phyloP scores from a whole-genome alignment of 2,329 filamentous ascomycete genomes.

The Xylaria hypoxylon region DNA sequence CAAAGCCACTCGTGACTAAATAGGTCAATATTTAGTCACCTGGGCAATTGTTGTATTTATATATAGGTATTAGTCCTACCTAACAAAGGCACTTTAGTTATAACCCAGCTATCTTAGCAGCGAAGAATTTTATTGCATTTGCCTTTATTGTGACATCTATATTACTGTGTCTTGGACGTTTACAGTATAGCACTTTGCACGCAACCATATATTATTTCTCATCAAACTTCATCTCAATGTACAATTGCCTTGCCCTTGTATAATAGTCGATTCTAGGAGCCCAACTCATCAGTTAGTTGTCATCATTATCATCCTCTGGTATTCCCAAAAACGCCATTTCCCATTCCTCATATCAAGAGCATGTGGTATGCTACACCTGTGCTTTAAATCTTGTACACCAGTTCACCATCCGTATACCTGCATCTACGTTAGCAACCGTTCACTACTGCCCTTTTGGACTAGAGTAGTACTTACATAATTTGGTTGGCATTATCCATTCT shows the following conservation, averaged over 20 bases:
- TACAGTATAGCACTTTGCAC: background rate
- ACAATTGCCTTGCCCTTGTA: constrained; percentile 8
- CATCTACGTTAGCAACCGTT: constrained; percentile 38
- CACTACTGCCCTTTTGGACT: background rate
- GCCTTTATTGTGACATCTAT: too few relatives aligned
- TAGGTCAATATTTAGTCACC: too few relatives aligned
- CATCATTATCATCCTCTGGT: constrained; percentile 20
- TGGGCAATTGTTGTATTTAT: too few relatives aligned
- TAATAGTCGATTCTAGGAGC: constrained; percentile 2
- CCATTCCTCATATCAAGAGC: constrained; percentile 26
- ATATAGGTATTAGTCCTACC: too few relatives aligned
- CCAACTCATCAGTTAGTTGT: constrained; percentile 11
- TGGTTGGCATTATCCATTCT: constrained; percentile 86
- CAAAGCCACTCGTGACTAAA: too few relatives aligned
- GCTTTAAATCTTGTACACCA: constrained; percentile 51
- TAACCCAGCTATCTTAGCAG: too few relatives aligned
- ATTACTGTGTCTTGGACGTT: background rate
- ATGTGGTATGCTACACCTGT: constrained; percentile 17
- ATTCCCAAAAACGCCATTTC: constrained; percentile 33
- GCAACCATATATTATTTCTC: background rate
- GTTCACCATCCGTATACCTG: constrained; percentile 52
- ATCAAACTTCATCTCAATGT: constrained; percentile 11
- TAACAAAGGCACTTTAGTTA: too few relatives aligned
- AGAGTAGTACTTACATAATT: constrained; percentile 81
- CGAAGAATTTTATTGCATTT: too few relatives aligned